Percentiles rank a stretch among this genome's conserved stretches.
Conservation (phyloP, 495 filamentous ascomycete species). For the Penicillium argentinense region DNA sequence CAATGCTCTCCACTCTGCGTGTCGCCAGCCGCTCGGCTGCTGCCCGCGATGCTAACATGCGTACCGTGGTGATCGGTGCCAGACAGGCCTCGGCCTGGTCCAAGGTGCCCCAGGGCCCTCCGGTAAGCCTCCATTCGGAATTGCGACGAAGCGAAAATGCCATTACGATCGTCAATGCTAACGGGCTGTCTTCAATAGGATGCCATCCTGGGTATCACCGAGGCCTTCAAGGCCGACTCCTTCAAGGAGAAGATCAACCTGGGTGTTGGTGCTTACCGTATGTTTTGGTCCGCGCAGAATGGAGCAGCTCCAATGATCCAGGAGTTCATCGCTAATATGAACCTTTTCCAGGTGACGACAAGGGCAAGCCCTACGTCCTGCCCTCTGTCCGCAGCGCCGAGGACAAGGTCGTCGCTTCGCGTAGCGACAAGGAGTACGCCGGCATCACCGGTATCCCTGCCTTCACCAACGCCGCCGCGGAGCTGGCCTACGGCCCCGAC, state of each 20-base stretch:
- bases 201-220: slow-evolving; percentile 95
- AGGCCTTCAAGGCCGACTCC: slow-evolving; percentile 96
- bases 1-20: slow-evolving; percentile 59
- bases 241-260: slow-evolving; percentile 96
- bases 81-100: slow-evolving; percentile 83
- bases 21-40: slow-evolving; percentile 55
- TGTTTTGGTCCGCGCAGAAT: no score
- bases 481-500: slow-evolving; percentile 84
- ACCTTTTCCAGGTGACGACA: slow-evolving; percentile 69
- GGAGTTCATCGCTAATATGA: no score
- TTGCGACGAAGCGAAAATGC: neutral
- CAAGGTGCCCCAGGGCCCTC: slow-evolving; percentile 87
- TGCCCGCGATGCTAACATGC: slow-evolving; percentile 45
- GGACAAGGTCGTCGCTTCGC: slow-evolving; percentile 73
- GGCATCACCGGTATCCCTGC: slow-evolving; percentile 93
- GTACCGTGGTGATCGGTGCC: slow-evolving; percentile 51
- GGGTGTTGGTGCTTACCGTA: slow-evolving; percentile 64
- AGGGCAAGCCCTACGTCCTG: slow-evolving; percentile 95
- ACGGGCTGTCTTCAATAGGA: slow-evolving; percentile 42
- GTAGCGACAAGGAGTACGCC: slow-evolving; percentile 94
- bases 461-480: slow-evolving; percentile 88
- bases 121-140: slow-evolving; percentile 58
- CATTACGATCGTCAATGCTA: slow-evolving; percentile 24
- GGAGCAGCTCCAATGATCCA: no score
- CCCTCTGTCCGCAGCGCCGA: slow-evolving; percentile 90